phyloP scores from a whole-genome alignment of 345 rosid genomes.

The Carallia pectinifolia region DNA sequence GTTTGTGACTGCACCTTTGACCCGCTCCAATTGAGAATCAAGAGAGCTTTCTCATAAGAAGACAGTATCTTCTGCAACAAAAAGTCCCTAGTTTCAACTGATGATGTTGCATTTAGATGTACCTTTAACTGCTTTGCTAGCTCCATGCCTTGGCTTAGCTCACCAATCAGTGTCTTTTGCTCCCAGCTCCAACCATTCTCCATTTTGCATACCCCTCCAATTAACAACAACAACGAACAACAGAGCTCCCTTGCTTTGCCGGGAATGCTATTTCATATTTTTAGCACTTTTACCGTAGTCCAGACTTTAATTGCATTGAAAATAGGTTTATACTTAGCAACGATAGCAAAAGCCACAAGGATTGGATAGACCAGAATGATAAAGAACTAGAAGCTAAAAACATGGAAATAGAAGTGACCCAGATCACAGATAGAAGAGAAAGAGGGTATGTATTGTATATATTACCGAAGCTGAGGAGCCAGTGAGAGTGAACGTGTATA shows the following conservation, averaged over 20 bases:
- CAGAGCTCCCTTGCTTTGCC: neutral
- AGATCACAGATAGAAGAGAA: neutral
- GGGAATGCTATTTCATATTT: neutral
- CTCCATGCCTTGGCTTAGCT: constrained; percentile 32
- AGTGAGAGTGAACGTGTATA: too few relatives aligned
- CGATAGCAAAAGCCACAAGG: constrained; percentile 3
- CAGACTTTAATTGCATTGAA: neutral
- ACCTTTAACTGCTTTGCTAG: constrained; percentile 20
- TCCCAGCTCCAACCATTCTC: constrained; percentile 27
- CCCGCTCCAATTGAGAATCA: constrained; percentile 25
- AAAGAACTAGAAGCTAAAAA: constrained; percentile 12
- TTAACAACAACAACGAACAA: neutral
- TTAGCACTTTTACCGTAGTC: neutral
- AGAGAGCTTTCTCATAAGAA: constrained; percentile 31
- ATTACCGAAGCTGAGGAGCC: too few relatives aligned
- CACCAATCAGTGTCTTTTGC: constrained; percentile 22
- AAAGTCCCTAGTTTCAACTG: constrained; percentile 17
- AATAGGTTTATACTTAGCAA: constrained; percentile 10
- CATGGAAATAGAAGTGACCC: constrained; percentile 19
- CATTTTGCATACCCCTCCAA: constrained; percentile 13
- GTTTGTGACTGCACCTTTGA: constrained; percentile 28
- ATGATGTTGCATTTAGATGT: constrained; percentile 19
- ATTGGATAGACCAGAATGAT: constrained; percentile 7
- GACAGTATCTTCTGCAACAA: constrained; percentile 22
- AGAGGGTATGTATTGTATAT: neutral